phyloP scores from a whole-genome alignment of 2,329 filamentous ascomycete genomes.

The Lasiodiplodia gonubiensis region DNA sequence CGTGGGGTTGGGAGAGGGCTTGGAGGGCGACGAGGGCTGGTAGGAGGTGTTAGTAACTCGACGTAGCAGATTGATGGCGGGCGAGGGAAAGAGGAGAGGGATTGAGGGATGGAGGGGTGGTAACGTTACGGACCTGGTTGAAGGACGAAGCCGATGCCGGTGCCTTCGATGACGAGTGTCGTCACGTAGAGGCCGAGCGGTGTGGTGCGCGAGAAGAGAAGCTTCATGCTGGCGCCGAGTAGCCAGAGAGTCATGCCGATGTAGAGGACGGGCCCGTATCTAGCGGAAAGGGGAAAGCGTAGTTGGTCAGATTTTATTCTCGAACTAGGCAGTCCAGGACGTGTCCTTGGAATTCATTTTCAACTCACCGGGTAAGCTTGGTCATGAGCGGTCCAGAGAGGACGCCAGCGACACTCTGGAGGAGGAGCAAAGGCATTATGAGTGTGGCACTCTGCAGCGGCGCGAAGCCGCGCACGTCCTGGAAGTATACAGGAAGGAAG shows the following conservation, averaged over 20 bases:
- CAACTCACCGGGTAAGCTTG: conserved; percentile 33
- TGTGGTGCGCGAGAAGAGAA: conserved; percentile 35
- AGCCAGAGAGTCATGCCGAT: conserved; percentile 35
- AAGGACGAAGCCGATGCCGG: conserved; percentile 38
- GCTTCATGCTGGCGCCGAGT: conserved; percentile 37
- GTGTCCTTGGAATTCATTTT: too few species aligned
- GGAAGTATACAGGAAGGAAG: conserved; percentile 50
- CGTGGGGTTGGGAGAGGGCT: conserved; percentile 33
- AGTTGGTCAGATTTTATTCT: too few species aligned
- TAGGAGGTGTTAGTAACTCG: too few species aligned
- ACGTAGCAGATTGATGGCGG: background rate
- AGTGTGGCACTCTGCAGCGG: conserved; percentile 34
- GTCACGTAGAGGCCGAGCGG: conserved; percentile 32
- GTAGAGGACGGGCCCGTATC: conserved; percentile 33
- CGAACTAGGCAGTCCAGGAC: too few species aligned
- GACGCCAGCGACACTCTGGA: conserved; percentile 34
- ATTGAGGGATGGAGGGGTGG: too few species aligned
- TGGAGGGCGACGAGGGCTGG: conserved; percentile 40
- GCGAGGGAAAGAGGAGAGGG: background rate
- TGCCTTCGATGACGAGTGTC: conserved; percentile 37
- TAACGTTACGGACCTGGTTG: conserved; percentile 36
- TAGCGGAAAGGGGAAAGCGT: accelerated
- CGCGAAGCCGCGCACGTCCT: conserved; percentile 40
- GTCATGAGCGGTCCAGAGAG: conserved; percentile 32
- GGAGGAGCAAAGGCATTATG: conserved; percentile 35